Evolutionary conservation across 1,139 yeast species (phyloP), one percentile per base, ranked within the genome.

Genomic region (Sugiyamaella grinbergsii): DNA sequence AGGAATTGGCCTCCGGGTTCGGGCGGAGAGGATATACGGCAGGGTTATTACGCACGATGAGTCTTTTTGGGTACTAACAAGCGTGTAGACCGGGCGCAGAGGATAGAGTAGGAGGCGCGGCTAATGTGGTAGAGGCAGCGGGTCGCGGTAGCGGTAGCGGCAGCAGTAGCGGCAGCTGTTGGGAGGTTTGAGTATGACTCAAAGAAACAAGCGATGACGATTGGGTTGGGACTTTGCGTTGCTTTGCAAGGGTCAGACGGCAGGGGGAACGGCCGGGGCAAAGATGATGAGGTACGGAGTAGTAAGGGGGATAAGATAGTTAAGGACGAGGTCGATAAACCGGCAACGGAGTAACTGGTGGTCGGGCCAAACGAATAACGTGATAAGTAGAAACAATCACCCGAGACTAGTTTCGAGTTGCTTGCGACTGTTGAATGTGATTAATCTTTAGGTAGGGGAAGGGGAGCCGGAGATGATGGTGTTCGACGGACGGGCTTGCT

Each of bases 21-120:
- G 42, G 42, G 15, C n/a, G n/a, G n/a, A n/a, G n/a, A n/a, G n/a
- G n/a, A n/a, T n/a, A n/a, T n/a, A n/a, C n/a, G n/a, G n/a, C n/a
- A n/a, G 42, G 18, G 33, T 16, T n/a, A 24, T 8, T 15, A 38
- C 19, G 42, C 42, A 38, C 16, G 18, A 38, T 38, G 42, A 38
- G 42, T 38, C 42, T 38, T 38, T 38, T 24, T n/a, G n/a, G n/a
- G n/a, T n/a, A n/a, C n/a, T n/a, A n/a, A n/a, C n/a, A n/a, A n/a
- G n/a, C n/a, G n/a, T n/a, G n/a, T n/a, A n/a, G n/a, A n/a, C n/a
- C n/a, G n/a, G n/a, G n/a, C n/a, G n/a, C n/a, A n/a, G n/a, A n/a
- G n/a, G 32, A 15, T 22, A 20, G 15, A 8, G 23, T 33, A 32
- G 42, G 4, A 24, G 19, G 32, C 32, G 32, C 42, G 42, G 42